Evolutionary conservation across 257 asterid species (phyloP).

Genomic region (Voacanga thouarsii): DNA sequence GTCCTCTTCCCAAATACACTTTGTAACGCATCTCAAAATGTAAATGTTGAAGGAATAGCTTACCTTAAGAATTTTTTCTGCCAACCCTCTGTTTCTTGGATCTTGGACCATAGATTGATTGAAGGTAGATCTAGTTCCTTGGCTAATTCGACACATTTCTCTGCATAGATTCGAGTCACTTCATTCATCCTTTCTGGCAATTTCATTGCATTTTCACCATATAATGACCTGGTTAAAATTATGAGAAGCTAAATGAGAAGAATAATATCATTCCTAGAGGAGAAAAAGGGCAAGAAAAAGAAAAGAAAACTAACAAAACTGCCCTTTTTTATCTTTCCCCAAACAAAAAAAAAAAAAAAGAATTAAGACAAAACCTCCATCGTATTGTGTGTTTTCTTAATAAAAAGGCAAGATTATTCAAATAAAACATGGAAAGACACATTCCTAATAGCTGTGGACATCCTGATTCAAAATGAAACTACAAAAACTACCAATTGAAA

Average conservation of each 20-base stretch:
- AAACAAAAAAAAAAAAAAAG: too few relatives aligned
- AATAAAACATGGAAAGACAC: not conserved
- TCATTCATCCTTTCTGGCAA: conserved; percentile 75
- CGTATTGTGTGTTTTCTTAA: too few relatives aligned
- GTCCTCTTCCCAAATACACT: not conserved
- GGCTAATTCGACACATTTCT: conserved; percentile 64
- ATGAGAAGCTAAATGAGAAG: not conserved
- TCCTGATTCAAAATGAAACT: not conserved
- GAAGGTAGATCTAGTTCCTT: conserved; percentile 71
- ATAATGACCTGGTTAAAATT: conserved; percentile 47
- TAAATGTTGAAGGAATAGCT: conserved; percentile 10
- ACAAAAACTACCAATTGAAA: not conserved
- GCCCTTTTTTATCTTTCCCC: not conserved
- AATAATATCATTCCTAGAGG: not conserved
- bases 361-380: not conserved
- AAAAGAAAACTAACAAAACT: not conserved
- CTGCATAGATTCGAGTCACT: conserved; percentile 60
- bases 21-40: not conserved
- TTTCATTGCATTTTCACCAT: conserved; percentile 68
- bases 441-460: not conserved
- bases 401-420: not conserved
- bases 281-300: not conserved
- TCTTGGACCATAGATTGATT: conserved; percentile 80
- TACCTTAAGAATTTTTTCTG: conserved; percentile 55
- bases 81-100: conserved; percentile 87